These are phyloP conservation scores for Byssothecium circinans DNA, from an alignment of 2,329 filamentous ascomycete genomes.

Conservation along the genomic window DNA sequence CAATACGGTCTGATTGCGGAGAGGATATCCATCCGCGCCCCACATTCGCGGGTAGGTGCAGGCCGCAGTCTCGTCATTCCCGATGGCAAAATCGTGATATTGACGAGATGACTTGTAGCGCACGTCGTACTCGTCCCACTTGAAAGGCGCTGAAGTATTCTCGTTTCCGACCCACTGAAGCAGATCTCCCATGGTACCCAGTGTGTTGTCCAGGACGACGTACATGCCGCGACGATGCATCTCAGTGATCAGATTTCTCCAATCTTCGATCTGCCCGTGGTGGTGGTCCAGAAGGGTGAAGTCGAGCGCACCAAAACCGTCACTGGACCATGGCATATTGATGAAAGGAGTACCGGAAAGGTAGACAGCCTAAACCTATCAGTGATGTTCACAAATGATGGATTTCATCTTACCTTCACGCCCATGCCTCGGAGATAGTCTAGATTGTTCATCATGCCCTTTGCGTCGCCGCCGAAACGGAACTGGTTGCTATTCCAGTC, in stretches of 20 bases:
- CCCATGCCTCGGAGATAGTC: conserved; percentile 68
- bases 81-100: conserved; percentile 62
- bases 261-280: conserved; percentile 61
- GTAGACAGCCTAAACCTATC: conserved; percentile 55
- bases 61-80: conserved; percentile 51
- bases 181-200: conserved; percentile 65
- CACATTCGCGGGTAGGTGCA: conserved; percentile 65
- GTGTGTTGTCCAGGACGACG: conserved; percentile 66
- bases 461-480: conserved; percentile 63
- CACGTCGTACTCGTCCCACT: conserved; percentile 57
- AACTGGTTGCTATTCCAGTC: conserved; percentile 63
- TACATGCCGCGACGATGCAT: conserved; percentile 67
- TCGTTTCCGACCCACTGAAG: conserved; percentile 64
- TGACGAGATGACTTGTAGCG: conserved; percentile 57
- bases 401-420: conserved; percentile 52
- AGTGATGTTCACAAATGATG: conserved; percentile 8
- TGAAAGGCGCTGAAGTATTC: conserved; percentile 57
- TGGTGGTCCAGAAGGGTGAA: conserved; percentile 66
- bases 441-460: conserved; percentile 60
- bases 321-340: conserved; percentile 65
- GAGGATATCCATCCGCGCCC: conserved; percentile 58
- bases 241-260: conserved; percentile 60
- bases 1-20: conserved; percentile 48
- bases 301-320: conserved; percentile 62
- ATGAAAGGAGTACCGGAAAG: conserved; percentile 66